Percentiles rank a stretch among this genome's conserved stretches.
phyloP scores from a whole-genome alignment of 768 basidiomycete genomes.

The Russula foetens region DNA sequence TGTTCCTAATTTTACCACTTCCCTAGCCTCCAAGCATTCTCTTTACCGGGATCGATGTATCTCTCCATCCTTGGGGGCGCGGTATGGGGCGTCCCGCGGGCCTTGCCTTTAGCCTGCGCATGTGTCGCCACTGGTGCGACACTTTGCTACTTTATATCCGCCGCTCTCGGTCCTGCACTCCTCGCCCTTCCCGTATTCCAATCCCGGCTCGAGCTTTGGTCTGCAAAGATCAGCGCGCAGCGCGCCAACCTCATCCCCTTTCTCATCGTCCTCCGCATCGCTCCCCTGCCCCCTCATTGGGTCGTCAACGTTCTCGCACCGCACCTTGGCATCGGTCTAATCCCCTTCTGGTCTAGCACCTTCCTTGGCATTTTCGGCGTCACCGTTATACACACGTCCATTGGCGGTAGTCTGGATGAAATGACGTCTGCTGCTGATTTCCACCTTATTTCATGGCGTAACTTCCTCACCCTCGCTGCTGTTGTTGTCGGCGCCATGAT shows the following conservation, averaged over 20 bases:
- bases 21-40: slow-evolving; percentile 89
- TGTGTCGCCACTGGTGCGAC: slow-evolving; percentile 89
- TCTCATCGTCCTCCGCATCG: slow-evolving; percentile 89
- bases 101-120: slow-evolving; percentile 83
- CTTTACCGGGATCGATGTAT: slow-evolving; percentile 96
- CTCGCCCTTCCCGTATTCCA: slow-evolving; percentile 83
- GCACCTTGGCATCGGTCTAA: slow-evolving; percentile 79
- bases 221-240: slow-evolving; percentile 66
- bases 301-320: slow-evolving; percentile 90
- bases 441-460: slow-evolving; percentile 85
- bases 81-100: slow-evolving; percentile 83
- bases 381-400: slow-evolving; percentile 90
- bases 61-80: slow-evolving; percentile 94
- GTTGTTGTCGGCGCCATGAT: slow-evolving; percentile 90
- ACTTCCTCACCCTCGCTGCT: slow-evolving; percentile 78
- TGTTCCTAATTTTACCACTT: slow-evolving; percentile 4
- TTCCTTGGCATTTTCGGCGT: slow-evolving; percentile 89
- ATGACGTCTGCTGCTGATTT: slow-evolving; percentile 95
- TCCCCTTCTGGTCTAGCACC: slow-evolving; percentile 85
- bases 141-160: slow-evolving; percentile 87
- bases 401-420: slow-evolving; percentile 85
- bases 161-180: slow-evolving; percentile 87
- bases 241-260: slow-evolving; percentile 85
- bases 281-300: slow-evolving; percentile 95
- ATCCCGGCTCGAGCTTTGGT: slow-evolving; percentile 74